phyloP scores from a whole-genome alignment of 768 basidiomycete species.

The Lactarius psammicola region DNA sequence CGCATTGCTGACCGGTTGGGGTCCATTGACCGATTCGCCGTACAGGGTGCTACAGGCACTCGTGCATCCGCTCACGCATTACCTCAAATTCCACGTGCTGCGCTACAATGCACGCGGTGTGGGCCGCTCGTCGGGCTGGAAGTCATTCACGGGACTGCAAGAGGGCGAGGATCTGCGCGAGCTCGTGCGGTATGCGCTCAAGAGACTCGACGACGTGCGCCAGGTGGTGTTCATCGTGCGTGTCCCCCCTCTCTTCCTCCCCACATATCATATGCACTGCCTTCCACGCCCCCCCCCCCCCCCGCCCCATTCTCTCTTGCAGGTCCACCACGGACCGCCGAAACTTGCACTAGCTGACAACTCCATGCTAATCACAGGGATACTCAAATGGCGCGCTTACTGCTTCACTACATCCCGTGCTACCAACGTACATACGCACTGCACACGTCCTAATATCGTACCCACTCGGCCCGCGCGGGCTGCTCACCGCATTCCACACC shows the following conservation, averaged over 20 bases:
- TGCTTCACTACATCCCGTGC: conserved; percentile 59
- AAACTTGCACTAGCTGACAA: background rate
- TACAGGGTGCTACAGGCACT: conserved; percentile 48
- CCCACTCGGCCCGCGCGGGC: conserved; percentile 63
- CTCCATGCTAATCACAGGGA: conserved; percentile 47
- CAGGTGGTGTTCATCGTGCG: conserved; percentile 62
- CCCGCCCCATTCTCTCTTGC: too few relatives aligned
- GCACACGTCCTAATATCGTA: conserved; percentile 75
- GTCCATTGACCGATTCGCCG: background rate
- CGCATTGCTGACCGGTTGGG: background rate
- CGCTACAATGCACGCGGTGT: conserved; percentile 79
- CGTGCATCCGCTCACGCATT: conserved; percentile 41
- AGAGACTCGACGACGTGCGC: conserved; percentile 42
- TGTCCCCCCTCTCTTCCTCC: conserved; percentile 15
- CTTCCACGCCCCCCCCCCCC: background rate
- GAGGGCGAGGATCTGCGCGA: conserved; percentile 72
- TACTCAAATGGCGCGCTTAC: conserved; percentile 83
- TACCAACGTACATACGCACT: conserved; percentile 49
- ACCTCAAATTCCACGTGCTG: conserved; percentile 54
- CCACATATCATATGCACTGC: background rate
- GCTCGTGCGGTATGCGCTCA: conserved; percentile 55
- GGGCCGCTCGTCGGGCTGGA: conserved; percentile 68
- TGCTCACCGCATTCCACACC: conserved; percentile 68
- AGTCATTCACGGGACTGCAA: conserved; percentile 66
- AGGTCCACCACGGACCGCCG: too few relatives aligned